Conservation (phyloP, 495 filamentous ascomycete species). For the Lentithecium fluviatile region DNA sequence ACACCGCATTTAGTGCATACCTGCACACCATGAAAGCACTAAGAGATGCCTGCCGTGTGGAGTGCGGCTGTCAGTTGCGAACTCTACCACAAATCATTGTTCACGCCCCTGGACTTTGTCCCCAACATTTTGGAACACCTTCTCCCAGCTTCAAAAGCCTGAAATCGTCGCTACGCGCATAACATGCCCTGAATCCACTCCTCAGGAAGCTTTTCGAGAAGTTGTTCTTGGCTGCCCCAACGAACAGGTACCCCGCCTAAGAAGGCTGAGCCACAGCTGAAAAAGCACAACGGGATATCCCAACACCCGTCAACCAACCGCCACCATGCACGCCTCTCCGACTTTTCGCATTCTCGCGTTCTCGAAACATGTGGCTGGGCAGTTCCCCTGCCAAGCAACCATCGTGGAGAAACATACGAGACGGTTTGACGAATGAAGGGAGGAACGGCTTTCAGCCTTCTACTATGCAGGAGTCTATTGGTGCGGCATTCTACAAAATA, state of each 20-base stretch:
- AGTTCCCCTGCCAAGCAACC: constrained; percentile 21
- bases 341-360: background rate
- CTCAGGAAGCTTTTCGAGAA: too few species aligned
- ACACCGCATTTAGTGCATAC: too few species aligned
- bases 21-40: too few species aligned
- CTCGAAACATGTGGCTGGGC: constrained; percentile 2
- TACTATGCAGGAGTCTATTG: background rate
- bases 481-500: background rate
- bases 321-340: background rate
- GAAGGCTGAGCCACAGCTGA: constrained; percentile 18
- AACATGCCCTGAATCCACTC: too few species aligned
- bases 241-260: background rate
- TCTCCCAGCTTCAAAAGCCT: too few species aligned
- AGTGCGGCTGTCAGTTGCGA: too few species aligned
- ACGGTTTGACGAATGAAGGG: constrained; percentile 11
- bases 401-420: constrained; percentile 25
- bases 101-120: too few species aligned
- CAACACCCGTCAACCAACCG: constrained; percentile 1
- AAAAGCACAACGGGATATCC: background rate
- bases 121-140: too few species aligned
- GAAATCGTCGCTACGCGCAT: too few species aligned
- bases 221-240: background rate
- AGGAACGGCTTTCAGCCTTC: background rate
- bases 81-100: too few species aligned
- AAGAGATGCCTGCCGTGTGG: background rate